Evolutionary conservation across 2,329 filamentous ascomycete genomes (phyloP).

Genomic region (Trichoderma endophyticum): DNA sequence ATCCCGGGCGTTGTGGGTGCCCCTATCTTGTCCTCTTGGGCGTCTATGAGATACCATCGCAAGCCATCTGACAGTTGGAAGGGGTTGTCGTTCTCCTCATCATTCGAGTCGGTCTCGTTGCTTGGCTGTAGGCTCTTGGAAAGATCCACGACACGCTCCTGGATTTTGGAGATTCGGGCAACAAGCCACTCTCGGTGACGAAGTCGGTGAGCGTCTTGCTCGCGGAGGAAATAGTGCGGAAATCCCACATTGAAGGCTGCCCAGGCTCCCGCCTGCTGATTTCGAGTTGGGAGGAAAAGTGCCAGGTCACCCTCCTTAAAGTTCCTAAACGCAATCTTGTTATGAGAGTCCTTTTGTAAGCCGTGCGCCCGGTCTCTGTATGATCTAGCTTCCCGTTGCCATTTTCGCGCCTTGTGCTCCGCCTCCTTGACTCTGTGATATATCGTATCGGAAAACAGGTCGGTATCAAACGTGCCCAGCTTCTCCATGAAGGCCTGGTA

Average conservation of each 20-base stretch:
- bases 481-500: conserved; percentile 73
- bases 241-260: conserved; percentile 97
- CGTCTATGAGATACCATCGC: conserved; percentile 94
- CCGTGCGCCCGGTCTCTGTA: conserved; percentile 85
- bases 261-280: conserved; percentile 93
- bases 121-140: conserved; percentile 66
- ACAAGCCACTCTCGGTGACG: conserved; percentile 92
- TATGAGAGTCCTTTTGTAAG: conserved; percentile 79
- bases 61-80: conserved; percentile 94
- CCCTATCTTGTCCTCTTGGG: conserved; percentile 84
- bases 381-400: conserved; percentile 80
- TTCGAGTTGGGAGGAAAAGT: conserved; percentile 88
- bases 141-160: conserved; percentile 90
- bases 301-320: conserved; percentile 97
- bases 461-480: conserved; percentile 76
- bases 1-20: conserved; percentile 90
- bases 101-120: conserved; percentile 51
- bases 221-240: conserved; percentile 93
- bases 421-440: conserved; percentile 90
- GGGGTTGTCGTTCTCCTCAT: conserved; percentile 87
- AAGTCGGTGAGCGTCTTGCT: conserved; percentile 84
- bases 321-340: conserved; percentile 92
- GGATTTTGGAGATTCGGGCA: conserved; percentile 83
- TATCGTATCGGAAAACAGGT: conserved; percentile 79
- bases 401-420: conserved; percentile 88